Conservation (phyloP, 805 yeast genomes). For the Spathaspora gorwiae region DNA sequence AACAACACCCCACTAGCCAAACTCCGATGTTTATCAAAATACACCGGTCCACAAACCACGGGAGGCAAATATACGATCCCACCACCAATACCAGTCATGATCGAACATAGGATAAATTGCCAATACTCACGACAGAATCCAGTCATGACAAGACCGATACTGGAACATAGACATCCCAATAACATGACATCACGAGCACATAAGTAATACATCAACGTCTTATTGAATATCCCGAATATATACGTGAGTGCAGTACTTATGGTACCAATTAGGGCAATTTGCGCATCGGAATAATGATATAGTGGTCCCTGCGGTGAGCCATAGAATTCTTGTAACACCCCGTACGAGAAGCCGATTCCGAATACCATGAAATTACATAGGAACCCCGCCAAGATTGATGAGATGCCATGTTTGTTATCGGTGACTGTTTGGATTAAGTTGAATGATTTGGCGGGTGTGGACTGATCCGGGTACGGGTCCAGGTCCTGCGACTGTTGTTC, state of each 20-base stretch:
- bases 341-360: constrained; percentile 33
- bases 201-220: constrained; percentile 12
- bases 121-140: constrained; percentile 15
- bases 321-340: constrained; percentile 35
- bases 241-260: constrained; percentile 27
- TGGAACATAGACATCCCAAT: constrained; percentile 20
- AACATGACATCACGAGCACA: constrained; percentile 20
- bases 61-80: constrained; percentile 29
- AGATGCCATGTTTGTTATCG: constrained; percentile 9
- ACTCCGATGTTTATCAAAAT: constrained; percentile 24
- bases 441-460: background rate
- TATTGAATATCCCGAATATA: constrained; percentile 22
- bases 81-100: constrained; percentile 29
- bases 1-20: constrained; percentile 32
- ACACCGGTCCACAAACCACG: constrained; percentile 29
- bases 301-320: constrained; percentile 25
- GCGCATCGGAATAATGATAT: constrained; percentile 13
- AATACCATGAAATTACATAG: constrained; percentile 28
- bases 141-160: constrained; percentile 24
- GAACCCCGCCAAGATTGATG: constrained; percentile 14
- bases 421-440: background rate
- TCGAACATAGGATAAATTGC: constrained; percentile 29
- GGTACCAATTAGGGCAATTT: constrained; percentile 32
- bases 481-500: background rate
- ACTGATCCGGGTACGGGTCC: too few species aligned